Base-by-base conservation (phyloP, 495 filamentous ascomycete species). In the Parathielavia hyrcaniae region DNA sequence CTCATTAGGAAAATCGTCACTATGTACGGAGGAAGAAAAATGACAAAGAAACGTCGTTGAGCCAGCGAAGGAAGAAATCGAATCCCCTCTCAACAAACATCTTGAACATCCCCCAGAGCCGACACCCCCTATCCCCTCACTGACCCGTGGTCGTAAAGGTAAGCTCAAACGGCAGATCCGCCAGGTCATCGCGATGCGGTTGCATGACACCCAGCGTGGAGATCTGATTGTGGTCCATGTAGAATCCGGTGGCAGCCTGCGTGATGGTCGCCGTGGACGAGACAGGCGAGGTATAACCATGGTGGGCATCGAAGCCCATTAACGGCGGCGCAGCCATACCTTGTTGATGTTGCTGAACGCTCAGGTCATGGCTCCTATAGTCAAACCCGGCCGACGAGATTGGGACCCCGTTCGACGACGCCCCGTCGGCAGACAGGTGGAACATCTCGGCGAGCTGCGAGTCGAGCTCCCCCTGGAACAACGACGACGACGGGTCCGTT, bases 261-360 rank as follows among this genome's bases (percentile, higher is more conserved):
- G 73, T 75, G 53, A 77, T 60, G 8, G 73, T 74, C 3, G 73
- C 67, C 0, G 67, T 67, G 13, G 74, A 75, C 5, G 74, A 76
- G n/a, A 70, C 57, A 0, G 73, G 62, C 4, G 72, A 75, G 9
- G 62, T 69, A 61, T 67, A 69, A 23, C 60, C 67, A 32, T 69
- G 68, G 54, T 69, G 68, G 54, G 64, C 66, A 16, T 70, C 67
- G n/a, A 68, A 56, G 49, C 57, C 59, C 19, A 67, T 67, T 55
- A 72, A 64, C 10, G 61, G 57, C 10, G 61, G 57, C 2, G 65
- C 53, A 0, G 67, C 32, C 50, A 61, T 61, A 57, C 57, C 59
- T 20, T 63, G 62, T 16, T 64, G 57, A 57, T 55, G 59, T 20
- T 63, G 62, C 19, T 64, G 57, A 10, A 41, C 32, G 10, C 54